phyloP scores from a whole-genome alignment of 2,329 filamentous ascomycete species.

The Venturia asperata region DNA sequence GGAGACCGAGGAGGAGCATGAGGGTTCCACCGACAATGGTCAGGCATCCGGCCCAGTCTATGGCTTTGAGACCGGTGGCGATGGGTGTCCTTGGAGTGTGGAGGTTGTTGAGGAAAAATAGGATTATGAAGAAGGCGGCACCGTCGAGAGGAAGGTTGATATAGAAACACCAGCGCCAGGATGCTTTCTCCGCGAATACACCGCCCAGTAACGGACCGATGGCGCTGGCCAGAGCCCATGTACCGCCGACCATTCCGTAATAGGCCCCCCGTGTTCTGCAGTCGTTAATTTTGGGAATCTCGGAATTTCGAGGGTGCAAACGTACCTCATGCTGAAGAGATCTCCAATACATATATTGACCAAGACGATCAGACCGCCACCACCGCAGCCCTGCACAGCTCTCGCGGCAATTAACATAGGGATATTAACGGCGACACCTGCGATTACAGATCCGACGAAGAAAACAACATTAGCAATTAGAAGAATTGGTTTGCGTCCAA shows the following conservation, averaged over 20 bases:
- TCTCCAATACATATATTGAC: constrained; percentile 59
- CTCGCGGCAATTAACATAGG: constrained; percentile 56
- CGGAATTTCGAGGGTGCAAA: neutral
- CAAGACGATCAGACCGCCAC: constrained; percentile 56
- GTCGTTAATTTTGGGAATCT: neutral
- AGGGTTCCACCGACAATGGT: constrained; percentile 69
- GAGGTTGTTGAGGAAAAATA: constrained; percentile 56
- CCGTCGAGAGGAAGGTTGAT: constrained; percentile 61
- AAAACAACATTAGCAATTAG: constrained; percentile 47
- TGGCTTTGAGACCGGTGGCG: constrained; percentile 53
- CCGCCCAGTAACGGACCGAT: constrained; percentile 64
- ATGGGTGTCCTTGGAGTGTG: constrained; percentile 59
- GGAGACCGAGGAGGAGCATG: constrained; percentile 79
- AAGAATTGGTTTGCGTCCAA: constrained; percentile 33
- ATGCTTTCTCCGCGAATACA: constrained; percentile 54
- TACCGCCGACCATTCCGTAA: constrained; percentile 57
- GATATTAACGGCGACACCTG: constrained; percentile 51
- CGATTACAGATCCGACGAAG: constrained; percentile 55
- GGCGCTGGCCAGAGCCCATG: constrained; percentile 59
- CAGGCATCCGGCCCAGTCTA: constrained; percentile 59
- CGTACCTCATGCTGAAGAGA: constrained; percentile 52
- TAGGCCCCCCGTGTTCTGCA: constrained; percentile 49
- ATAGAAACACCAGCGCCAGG: constrained; percentile 60
- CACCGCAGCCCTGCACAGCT: constrained; percentile 56
- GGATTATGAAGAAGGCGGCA: constrained; percentile 50